These are phyloP conservation scores for Zygnema circumcarinatum DNA, from an alignment of 139 green algal genomes.

Conservation along the genomic window DNA sequence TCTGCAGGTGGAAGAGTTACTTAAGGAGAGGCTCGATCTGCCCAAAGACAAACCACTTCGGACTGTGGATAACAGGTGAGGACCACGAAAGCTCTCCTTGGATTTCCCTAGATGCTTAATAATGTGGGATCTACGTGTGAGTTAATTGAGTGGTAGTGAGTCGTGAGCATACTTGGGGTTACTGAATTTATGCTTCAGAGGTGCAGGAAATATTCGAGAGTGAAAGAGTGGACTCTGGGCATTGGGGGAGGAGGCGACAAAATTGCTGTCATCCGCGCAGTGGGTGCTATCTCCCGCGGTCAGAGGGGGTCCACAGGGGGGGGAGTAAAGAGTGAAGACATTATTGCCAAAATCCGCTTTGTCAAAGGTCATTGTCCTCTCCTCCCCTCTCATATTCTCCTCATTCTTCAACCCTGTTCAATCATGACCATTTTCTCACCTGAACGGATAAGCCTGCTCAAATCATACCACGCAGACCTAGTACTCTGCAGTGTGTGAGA, in stretches of 20 bases:
- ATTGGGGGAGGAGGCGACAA: conserved; percentile 14
- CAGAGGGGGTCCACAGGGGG: conserved; percentile 9
- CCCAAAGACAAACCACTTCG: conserved; percentile 70
- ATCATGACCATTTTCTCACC: too few relatives aligned
- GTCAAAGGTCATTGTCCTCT: conserved; percentile 56
- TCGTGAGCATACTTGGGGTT: background rate
- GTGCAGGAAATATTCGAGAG: conserved; percentile 70
- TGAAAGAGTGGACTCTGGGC: conserved; percentile 66
- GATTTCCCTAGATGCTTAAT: background rate
- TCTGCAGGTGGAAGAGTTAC: conserved; percentile 65
- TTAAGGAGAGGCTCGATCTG: conserved; percentile 67
- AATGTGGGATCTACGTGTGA: too few relatives aligned
- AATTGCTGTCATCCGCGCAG: conserved; percentile 84
- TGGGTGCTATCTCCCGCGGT: conserved; percentile 72
- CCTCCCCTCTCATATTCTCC: too few relatives aligned
- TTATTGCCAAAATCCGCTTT: conserved; percentile 71
- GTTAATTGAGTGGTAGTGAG: conserved; percentile 5
- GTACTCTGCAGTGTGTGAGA: too few relatives aligned
- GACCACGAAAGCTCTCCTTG: background rate
- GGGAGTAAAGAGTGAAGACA: conserved; percentile 63
- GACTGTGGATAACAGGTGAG: conserved; percentile 51
- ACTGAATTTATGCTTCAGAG: conserved; percentile 4
- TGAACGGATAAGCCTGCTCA: too few relatives aligned
- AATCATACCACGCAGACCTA: too few relatives aligned
- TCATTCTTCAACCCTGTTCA: too few relatives aligned